Percentiles rank a stretch among this genome's conserved stretches.
These are phyloP conservation scores for Tolypocladium album DNA, from an alignment of 2,329 filamentous ascomycete genomes.

Conservation along the genomic window DNA sequence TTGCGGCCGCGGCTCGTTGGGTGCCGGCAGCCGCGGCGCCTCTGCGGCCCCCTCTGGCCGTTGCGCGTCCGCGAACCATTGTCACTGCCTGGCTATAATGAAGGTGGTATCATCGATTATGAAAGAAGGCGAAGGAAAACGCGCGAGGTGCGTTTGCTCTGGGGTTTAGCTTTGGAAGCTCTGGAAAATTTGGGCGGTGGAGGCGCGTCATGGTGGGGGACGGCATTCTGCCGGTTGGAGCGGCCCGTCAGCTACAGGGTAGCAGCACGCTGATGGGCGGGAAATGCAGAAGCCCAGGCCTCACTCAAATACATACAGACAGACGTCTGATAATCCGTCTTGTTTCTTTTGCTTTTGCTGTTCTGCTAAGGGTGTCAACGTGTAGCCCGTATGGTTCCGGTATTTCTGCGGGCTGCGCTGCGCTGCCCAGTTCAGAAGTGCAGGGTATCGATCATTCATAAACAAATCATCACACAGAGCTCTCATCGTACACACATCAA, in stretches of 20 bases:
- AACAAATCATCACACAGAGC: no score
- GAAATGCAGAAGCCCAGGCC: no score
- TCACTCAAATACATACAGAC: no score
- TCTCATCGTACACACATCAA: constrained; percentile 53
- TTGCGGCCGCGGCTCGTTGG: constrained; percentile 9
- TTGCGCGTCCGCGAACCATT: constrained; percentile 23
- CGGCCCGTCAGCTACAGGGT: not conserved
- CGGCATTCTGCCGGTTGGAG: constrained; percentile 15
- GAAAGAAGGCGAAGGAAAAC: not conserved
- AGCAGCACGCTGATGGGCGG: not conserved
- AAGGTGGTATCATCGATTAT: constrained; percentile 1
- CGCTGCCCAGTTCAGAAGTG: not conserved
- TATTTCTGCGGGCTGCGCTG: not conserved
- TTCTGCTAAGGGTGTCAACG: no score
- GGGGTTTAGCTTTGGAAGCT: not conserved
- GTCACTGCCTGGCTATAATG: constrained; percentile 1
- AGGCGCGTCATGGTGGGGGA: constrained; percentile 22
- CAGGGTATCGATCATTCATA: not conserved
- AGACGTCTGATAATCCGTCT: no score
- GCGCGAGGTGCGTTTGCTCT: not conserved
- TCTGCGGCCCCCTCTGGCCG: constrained; percentile 20
- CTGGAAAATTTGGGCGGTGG: constrained; percentile 11
- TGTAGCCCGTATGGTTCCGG: not conserved
- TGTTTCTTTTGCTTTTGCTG: no score
- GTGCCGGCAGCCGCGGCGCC: constrained; percentile 15